phyloP scores from a whole-genome alignment of 176 grass and related monocot genomes.

The Coix lacrymajobi region DNA sequence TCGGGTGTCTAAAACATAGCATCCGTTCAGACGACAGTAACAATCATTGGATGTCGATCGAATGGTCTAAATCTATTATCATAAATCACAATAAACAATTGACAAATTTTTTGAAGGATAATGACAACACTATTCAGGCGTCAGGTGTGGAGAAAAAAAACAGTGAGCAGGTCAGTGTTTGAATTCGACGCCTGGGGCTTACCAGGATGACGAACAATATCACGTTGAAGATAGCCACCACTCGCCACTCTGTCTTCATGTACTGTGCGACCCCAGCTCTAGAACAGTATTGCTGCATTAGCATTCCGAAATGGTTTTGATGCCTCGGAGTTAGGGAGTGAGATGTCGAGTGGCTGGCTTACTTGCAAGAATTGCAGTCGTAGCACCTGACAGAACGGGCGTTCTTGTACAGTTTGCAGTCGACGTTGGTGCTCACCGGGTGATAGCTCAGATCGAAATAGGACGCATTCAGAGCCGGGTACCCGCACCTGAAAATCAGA shows the following conservation, averaged over 20 bases:
- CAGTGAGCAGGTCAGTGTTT: neutral
- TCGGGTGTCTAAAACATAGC: no score
- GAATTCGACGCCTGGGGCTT: neutral
- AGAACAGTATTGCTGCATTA: neutral
- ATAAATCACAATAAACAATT: no score
- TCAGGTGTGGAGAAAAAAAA: neutral
- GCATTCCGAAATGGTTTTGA: neutral
- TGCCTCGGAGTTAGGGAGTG: neutral
- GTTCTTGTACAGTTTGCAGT: constrained; percentile 95
- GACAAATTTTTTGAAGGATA: no score
- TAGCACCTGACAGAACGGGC: constrained; percentile 56
- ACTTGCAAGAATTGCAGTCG: constrained; percentile 98
- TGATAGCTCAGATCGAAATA: constrained; percentile 87
- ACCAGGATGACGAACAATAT: constrained; percentile 87
- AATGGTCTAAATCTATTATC: no score
- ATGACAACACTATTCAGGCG: no score
- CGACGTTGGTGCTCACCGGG: constrained; percentile 63
- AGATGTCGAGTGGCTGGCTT: neutral
- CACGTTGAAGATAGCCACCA: constrained; percentile 88
- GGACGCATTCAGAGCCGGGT: constrained; percentile 72
- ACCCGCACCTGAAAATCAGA: constrained; percentile 63
- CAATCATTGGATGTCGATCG: no score
- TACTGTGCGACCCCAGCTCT: constrained; percentile 98
- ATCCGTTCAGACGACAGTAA: no score
- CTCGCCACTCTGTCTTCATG: constrained; percentile 88